phyloP scores from a whole-genome alignment of 306 rosid genomes.

The Dryas alaskensis region DNA sequence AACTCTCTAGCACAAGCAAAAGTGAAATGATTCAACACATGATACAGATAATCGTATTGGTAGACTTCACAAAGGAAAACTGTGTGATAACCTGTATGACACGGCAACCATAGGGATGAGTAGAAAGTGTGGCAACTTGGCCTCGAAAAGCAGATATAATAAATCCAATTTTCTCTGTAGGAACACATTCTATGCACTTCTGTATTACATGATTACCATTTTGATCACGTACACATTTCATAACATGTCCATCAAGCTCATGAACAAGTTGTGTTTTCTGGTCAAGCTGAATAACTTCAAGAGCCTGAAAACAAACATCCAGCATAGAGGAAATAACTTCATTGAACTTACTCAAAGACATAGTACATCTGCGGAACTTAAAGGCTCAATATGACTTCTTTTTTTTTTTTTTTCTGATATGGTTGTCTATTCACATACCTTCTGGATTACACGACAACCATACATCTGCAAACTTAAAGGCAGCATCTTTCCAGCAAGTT shows the following conservation, averaged over 20 bases:
- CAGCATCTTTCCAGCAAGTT: constrained; percentile 52
- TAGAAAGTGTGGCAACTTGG: constrained; percentile 51
- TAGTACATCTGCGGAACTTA: too few species aligned
- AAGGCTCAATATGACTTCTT: too few species aligned
- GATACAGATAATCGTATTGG: constrained; percentile 8
- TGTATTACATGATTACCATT: constrained; percentile 80
- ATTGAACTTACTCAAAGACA: too few species aligned
- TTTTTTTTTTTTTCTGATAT: too few species aligned
- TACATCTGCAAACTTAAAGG: constrained; percentile 71
- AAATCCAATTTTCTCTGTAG: constrained; percentile 48
- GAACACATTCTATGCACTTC: constrained; percentile 65
- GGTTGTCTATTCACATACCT: constrained; percentile 35
- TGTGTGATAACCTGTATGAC: constrained; percentile 58
- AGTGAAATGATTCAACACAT: constrained; percentile 7
- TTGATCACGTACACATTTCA: constrained; percentile 70
- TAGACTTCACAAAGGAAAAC: constrained; percentile 10
- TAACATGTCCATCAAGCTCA: constrained; percentile 66
- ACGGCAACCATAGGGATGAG: constrained; percentile 76
- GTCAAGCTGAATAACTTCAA: constrained; percentile 58
- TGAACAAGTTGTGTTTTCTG: constrained; percentile 50
- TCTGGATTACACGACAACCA: constrained; percentile 81
- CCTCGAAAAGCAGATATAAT: constrained; percentile 54
- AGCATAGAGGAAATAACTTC: background rate
- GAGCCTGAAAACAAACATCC: constrained; percentile 45
- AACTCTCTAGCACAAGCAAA: constrained; percentile 46